A percentile compares a stretch with the other conserved stretches of the same genome.
Evolutionary conservation across 1,139 yeast genomes (phyloP).

Genomic region (Dujonia santamariae): DNA sequence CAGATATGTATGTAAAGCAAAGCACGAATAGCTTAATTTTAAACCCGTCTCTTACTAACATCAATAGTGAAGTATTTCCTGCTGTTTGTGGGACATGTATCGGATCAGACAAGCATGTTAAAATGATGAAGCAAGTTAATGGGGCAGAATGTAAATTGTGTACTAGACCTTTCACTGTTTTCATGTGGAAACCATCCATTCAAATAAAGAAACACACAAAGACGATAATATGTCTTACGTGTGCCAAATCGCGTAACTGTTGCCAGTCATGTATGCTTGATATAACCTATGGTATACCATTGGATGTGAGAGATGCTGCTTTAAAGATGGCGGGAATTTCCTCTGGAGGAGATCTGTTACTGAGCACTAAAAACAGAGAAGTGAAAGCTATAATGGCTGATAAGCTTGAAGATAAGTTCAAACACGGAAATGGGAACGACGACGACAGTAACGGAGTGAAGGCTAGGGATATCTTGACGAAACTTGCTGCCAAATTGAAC

Average conservation of each 20-base stretch:
- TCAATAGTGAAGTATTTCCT: no score
- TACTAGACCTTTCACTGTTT: conserved; percentile 79
- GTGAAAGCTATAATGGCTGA: conserved; percentile 43
- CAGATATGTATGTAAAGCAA: no score
- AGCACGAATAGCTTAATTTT: no score
- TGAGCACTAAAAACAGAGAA: conserved; percentile 27
- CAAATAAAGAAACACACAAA: conserved; percentile 35
- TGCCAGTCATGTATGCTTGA: conserved; percentile 90
- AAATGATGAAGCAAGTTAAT: conserved; percentile 67
- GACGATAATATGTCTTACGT: conserved; percentile 68
- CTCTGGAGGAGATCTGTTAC: conserved; percentile 11
- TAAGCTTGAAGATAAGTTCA: conserved; percentile 25
- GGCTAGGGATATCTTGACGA: conserved; percentile 33
- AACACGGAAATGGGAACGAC: conserved; percentile 13
- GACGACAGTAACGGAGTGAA: conserved; percentile 15
- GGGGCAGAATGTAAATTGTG: conserved; percentile 82
- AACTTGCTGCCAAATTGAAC: conserved; percentile 38
- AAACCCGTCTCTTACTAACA: no score
- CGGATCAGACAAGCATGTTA: conserved; percentile 60
- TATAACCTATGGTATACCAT: conserved; percentile 72
- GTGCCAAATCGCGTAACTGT: conserved; percentile 76
- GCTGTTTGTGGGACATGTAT: conserved; percentile 72
- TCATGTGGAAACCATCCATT: conserved; percentile 58
- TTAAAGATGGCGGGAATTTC: conserved; percentile 67
- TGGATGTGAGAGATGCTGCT: conserved; percentile 78